phyloP scores from a whole-genome alignment of 768 basidiomycete genomes.

The Leccinum subgranulosum region DNA sequence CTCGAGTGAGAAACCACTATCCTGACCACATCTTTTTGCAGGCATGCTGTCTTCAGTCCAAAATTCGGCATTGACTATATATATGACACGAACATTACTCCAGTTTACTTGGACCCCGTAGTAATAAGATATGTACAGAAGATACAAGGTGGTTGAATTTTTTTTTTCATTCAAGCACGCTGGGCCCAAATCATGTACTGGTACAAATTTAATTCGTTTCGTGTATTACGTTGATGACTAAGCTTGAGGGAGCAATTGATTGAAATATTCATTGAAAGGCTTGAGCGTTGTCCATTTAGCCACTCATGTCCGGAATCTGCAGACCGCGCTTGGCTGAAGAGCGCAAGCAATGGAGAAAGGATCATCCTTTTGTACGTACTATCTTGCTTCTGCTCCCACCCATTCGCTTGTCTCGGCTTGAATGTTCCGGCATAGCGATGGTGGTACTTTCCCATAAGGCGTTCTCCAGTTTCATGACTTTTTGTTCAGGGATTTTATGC shows the following conservation, averaged over 20 bases:
- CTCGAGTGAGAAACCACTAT: background rate
- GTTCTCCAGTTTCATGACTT: background rate
- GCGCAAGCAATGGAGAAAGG: conserved; percentile 98
- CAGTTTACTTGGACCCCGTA: conserved; percentile 14
- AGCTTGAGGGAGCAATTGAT: background rate
- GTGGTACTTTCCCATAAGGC: background rate
- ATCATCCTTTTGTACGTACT: conserved; percentile 90
- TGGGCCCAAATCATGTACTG: background rate
- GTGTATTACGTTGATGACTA: conserved; percentile 16
- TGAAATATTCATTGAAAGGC: background rate
- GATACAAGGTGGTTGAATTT: background rate
- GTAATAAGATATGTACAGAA: background rate
- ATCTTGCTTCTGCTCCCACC: background rate
- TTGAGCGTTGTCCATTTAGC: background rate
- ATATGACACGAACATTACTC: conserved; percentile 20
- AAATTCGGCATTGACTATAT: conserved; percentile 16
- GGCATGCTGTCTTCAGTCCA: conserved; percentile 19
- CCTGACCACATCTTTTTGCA: conserved; percentile 1
- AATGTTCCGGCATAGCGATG: background rate
- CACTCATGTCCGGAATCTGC: conserved; percentile 80
- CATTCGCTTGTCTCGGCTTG: background rate
- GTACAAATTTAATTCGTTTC: background rate
- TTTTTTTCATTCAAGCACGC: background rate
- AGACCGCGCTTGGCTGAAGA: conserved; percentile 92
- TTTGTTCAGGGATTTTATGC: conserved; percentile 88